Percentiles rank a stretch among this genome's conserved stretches.
Evolutionary conservation across 176 grass and related monocot species (phyloP).

Genomic region (Oryza australiensis): DNA sequence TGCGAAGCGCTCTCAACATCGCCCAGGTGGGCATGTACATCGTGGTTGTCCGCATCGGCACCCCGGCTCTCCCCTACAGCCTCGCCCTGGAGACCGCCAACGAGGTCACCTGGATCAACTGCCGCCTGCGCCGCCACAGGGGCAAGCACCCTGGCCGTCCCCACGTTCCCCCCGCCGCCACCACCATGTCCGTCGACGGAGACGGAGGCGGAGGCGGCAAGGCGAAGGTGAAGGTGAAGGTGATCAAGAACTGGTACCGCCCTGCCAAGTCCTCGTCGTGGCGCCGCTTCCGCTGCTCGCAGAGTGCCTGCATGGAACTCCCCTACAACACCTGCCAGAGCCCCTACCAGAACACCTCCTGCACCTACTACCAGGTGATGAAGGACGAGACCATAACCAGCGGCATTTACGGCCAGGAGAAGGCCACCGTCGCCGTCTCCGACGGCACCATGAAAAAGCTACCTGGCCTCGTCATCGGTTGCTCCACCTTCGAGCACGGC

Average conservation of each 20-base stretch:
- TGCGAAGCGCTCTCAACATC: constrained; percentile 54
- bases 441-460: constrained; percentile 58
- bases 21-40: constrained; percentile 61
- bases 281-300: constrained; percentile 58
- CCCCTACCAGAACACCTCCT: constrained; percentile 39
- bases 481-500: constrained; percentile 56
- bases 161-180: neutral
- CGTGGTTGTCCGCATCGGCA: constrained; percentile 70
- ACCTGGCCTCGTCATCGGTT: constrained; percentile 64
- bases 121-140: constrained; percentile 33
- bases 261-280: constrained; percentile 66
- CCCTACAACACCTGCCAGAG: constrained; percentile 37
- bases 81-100: constrained; percentile 73
- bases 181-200: constrained; percentile 17
- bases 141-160: constrained; percentile 17
- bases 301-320: constrained; percentile 46
- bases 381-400: constrained; percentile 54
- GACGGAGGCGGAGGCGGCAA: neutral
- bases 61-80: constrained; percentile 60
- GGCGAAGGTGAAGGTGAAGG: neutral
- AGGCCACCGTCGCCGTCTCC: constrained; percentile 60
- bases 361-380: constrained; percentile 43
- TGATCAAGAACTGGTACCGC: constrained; percentile 41
- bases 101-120: constrained; percentile 93
- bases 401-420: constrained; percentile 71